These are phyloP conservation scores for Leccinum uliginosum DNA, from an alignment of 768 basidiomycete species.

Conservation along the genomic window DNA sequence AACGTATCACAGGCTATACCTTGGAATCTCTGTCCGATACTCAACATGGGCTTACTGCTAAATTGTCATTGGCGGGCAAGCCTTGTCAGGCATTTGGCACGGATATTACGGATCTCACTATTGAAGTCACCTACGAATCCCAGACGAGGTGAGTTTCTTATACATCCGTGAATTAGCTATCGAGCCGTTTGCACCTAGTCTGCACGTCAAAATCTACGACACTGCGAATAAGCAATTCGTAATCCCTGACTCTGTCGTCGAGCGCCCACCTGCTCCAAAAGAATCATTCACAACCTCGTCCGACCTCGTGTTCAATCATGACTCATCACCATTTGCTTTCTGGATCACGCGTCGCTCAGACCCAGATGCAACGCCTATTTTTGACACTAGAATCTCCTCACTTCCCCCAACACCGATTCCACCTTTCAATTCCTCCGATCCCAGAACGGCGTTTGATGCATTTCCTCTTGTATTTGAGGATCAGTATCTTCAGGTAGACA, in stretches of 20 bases:
- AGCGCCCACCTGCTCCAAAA: conserved; percentile 37
- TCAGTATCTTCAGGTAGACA: conserved; percentile 64
- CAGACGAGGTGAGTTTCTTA: conserved; percentile 37
- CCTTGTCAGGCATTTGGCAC: conserved; percentile 64
- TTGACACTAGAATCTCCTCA: conserved; percentile 64
- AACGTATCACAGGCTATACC: conserved; percentile 45
- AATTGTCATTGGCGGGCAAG: conserved; percentile 47
- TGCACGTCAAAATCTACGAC: conserved; percentile 69
- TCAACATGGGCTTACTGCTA: conserved; percentile 48
- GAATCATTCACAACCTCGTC: conserved; percentile 37
- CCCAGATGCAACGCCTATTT: conserved; percentile 51
- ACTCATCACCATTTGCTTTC: conserved; percentile 65
- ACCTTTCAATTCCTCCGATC: conserved; percentile 48
- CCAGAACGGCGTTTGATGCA: conserved; percentile 53
- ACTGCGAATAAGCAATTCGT: conserved; percentile 59
- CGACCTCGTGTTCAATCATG: conserved; percentile 68
- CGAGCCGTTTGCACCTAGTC: conserved; percentile 31
- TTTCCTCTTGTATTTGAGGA: conserved; percentile 77
- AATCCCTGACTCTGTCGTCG: conserved; percentile 52
- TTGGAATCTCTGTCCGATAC: conserved; percentile 42
- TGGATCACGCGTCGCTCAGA: conserved; percentile 72
- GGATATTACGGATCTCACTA: conserved; percentile 54
- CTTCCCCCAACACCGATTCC: conserved; percentile 57
- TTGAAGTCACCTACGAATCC: conserved; percentile 65
- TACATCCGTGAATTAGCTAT: neutral